Base-by-base conservation (phyloP, 257 asterid genomes). In the Thymus mandschuricus region DNA sequence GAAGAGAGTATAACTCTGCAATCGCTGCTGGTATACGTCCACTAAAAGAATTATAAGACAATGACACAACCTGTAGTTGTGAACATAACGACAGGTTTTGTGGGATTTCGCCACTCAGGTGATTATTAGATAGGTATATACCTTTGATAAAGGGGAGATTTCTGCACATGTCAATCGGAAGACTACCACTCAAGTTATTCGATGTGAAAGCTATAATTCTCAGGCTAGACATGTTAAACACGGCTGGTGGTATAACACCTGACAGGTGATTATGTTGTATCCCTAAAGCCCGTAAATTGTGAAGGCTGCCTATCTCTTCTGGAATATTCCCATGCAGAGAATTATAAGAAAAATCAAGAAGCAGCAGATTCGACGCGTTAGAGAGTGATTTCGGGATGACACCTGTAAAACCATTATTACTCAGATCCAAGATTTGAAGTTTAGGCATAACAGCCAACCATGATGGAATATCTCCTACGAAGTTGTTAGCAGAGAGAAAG, bases 91-190 rank as follows among this genome's bases (percentile, higher is more conserved):
- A 66, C 6, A 74, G 28, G 59, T 38, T 67, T 35, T 35, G 27
- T 12, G 79, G 79, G 40, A 74, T 70, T 34, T 55, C 28, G 50
- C 76, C 76, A 6, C 5, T 33, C 62, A 76, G 27, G 8, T n/a
- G 11, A 56, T 76, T 76, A 1, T 5, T 13, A 27, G 38, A 64
- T 21, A 28, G 38, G 33, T 10, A 70, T 0, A 21, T 0, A 0
- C 38, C 41, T 57, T 57, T 7, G 3, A 57, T 0, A 3, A 29
- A 30, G 1, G 62, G 62, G 28, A 57, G 62, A 10, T 9, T 57
- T 13, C 41, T n/a, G 41, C 62, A 57, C 40, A 57, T 2, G 6
- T 29, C 41, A 10, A 9, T 30, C 2, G 62, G 62, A 29, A 57
- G 41, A 29, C 2, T 30, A 2, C 62, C 62, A 9, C 15, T 57